Percentiles rank a stretch among this genome's conserved stretches.
Conservation (phyloP, 768 basidiomycete genomes). For the Holtermanniella nyarrowii region DNA sequence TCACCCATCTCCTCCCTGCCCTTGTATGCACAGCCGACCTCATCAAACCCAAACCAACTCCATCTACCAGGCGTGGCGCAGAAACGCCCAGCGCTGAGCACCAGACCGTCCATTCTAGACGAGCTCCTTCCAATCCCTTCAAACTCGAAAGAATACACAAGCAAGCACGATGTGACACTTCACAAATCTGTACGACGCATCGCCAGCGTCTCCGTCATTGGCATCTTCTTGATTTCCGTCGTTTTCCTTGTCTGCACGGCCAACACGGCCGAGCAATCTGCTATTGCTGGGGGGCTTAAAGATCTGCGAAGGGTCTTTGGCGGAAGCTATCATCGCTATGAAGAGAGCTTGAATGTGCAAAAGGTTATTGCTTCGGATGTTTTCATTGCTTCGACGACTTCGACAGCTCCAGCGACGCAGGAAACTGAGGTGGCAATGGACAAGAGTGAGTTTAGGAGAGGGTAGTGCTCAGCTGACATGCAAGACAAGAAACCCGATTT, state of each 20-base stretch:
- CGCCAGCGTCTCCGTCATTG: constrained; percentile 18
- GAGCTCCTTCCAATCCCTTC: constrained; percentile 20
- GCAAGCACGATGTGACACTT: background rate
- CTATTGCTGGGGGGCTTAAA: background rate
- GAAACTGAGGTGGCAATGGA: background rate
- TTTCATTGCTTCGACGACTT: background rate
- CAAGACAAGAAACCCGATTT: constrained; percentile 25
- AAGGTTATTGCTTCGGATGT: background rate
- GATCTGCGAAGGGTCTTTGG: constrained; percentile 11
- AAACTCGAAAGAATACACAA: background rate
- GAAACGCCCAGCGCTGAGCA: background rate
- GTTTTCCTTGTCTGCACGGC: constrained; percentile 13
- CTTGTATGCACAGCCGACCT: background rate
- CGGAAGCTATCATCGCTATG: constrained; percentile 2
- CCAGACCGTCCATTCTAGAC: constrained; percentile 17
- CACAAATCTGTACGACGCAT: constrained; percentile 11
- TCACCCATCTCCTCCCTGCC: background rate
- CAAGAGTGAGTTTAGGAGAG: background rate
- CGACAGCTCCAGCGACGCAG: background rate
- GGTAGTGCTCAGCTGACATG: background rate
- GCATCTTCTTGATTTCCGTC: constrained; percentile 21
- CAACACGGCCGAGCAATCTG: background rate
- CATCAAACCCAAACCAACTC: background rate
- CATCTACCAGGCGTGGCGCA: too few relatives aligned
- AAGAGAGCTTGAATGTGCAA: background rate